phyloP scores from a whole-genome alignment of 2,329 filamentous ascomycete genomes.

The Arthrinium puccinioides region DNA sequence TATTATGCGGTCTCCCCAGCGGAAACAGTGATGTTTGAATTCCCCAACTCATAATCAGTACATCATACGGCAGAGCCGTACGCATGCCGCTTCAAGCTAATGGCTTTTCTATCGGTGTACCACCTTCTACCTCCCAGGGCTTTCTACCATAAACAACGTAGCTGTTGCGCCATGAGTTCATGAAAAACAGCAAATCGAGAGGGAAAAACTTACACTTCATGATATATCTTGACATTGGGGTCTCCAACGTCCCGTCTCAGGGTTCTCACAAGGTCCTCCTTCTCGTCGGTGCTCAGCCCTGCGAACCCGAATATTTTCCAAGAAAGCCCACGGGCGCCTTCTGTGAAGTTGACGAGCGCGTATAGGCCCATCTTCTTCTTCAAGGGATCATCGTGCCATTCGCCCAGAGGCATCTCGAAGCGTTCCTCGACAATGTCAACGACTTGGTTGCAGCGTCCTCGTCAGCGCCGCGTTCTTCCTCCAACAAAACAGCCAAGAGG shows the following conservation, averaged over 20 bases:
- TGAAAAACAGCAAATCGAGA: neutral
- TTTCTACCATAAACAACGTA: slow-evolving; percentile 2
- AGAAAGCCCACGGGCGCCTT: slow-evolving; percentile 3
- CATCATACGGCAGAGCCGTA: too few species aligned
- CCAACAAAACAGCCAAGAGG: neutral
- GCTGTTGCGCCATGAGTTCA: neutral
- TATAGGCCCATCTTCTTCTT: slow-evolving; percentile 2
- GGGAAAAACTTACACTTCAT: neutral
- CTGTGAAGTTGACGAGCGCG: slow-evolving; percentile 2
- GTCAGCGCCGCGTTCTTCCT: neutral
- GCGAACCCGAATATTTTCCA: slow-evolving; percentile 1
- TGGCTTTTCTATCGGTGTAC: too few species aligned
- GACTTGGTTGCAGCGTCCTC: too few species aligned
- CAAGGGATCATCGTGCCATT: neutral
- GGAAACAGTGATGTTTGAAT: too few species aligned
- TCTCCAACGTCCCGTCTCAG: slow-evolving; percentile 1
- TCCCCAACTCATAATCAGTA: too few species aligned
- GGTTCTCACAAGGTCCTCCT: neutral
- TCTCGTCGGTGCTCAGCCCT: neutral
- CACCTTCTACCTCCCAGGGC: neutral
- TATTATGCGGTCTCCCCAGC: too few species aligned
- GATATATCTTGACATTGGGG: neutral
- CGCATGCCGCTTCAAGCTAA: too few species aligned
- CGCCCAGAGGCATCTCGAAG: neutral
- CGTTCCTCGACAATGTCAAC: slow-evolving; percentile 3